Evolutionary conservation across 495 filamentous ascomycete genomes (phyloP), one percentile per base, ranked within the genome.

Genomic region (Daldinia bambusicola): DNA sequence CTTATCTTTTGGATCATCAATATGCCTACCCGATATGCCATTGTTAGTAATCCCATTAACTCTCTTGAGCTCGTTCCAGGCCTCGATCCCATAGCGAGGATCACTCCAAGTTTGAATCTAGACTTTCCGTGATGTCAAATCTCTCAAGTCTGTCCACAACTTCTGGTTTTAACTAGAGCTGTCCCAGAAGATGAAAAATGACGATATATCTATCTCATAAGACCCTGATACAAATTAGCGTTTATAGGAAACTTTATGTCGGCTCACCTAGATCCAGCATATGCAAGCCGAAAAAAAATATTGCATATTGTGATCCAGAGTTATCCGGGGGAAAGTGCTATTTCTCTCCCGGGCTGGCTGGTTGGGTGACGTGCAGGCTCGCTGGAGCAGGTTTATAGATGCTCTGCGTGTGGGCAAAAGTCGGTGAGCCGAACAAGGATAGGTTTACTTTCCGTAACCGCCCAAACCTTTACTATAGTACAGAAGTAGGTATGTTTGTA

Each of bases 391-490:
- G 55, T 61, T 48, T 48, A 48, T 20, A 51, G 30, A 30, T 61
- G 58, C 58, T 67, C 57, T 45, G 63, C 55, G 61, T 52, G 69
- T 68, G 55, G 69, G 66, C 66, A 75, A 74, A 77, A 77, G 75
- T 77, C 75, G 75, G 75, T 77, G 75, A 77, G 69, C 69, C 52
- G 55, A 69, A 70, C 63, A 67, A 70, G 71, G 69, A 60, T 74
- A 59, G 52, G 59, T 56, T 55, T 38, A 57, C 50, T 59, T 56
- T 52, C 60, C 68, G 59, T 63, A 68, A 37, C 57, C 63, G 40
- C 51, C 43, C 58, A 61, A 61, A 18, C 30, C 50, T 40, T 37
- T 38, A 9, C n/a, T n/a, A n/a, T n/a, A n/a, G n/a, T n/a, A n/a
- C 64, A 52, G 43, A 67, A 55, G 59, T 31, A 34, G 43, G 10